Percentiles rank a stretch among this genome's conserved stretches.
Evolutionary conservation across 148 eudicot genomes (phyloP).

Genomic region (Gaultheria prostrata): DNA sequence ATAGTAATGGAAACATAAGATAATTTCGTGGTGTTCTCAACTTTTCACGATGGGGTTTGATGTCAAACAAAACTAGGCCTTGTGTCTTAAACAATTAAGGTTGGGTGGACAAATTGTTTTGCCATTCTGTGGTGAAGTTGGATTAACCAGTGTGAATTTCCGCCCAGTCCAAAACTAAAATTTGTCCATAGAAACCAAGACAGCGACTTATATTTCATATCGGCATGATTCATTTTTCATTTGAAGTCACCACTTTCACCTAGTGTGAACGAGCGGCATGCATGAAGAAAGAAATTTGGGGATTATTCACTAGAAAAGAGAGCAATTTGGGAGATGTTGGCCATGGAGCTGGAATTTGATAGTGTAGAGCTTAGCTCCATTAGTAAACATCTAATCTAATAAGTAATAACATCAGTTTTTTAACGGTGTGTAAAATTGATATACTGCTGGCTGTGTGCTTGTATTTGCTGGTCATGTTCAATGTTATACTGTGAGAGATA

Average conservation of each 20-base stretch:
- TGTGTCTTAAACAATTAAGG: neutral
- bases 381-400: neutral
- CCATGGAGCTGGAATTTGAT: neutral
- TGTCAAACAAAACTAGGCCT: neutral
- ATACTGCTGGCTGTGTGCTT: neutral
- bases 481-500: neutral
- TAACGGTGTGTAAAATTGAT: neutral
- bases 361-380: neutral
- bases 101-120: neutral
- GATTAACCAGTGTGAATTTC: neutral
- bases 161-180: neutral
- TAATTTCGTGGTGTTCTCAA: neutral
- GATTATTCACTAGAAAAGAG: neutral
- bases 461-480: neutral
- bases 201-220: neutral
- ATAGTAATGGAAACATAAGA: neutral
- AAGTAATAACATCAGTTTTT: neutral
- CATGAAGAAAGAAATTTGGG: neutral
- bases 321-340: neutral
- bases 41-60: neutral
- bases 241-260: neutral
- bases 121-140: neutral
- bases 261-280: neutral
- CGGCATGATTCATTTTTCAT: neutral
- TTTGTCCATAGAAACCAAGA: neutral